Conservation (phyloP, 768 basidiomycete species). For the Macrolepiota fuliginosa region DNA sequence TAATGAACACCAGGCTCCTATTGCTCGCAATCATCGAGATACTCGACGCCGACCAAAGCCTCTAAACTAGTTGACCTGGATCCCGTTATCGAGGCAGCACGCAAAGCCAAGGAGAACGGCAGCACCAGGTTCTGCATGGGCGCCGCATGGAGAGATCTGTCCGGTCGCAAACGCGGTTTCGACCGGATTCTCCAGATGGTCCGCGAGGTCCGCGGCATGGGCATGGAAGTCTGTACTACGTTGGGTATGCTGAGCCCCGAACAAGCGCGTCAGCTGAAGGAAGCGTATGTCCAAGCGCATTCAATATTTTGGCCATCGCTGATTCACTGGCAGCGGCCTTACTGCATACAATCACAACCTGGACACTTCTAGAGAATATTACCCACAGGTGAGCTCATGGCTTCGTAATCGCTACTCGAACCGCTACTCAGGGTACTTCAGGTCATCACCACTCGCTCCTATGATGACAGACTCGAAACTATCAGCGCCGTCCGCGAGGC, state of each 20-base stretch:
- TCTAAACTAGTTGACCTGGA: conserved; percentile 85
- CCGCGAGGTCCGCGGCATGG: conserved; percentile 85
- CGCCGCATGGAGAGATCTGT: conserved; percentile 95
- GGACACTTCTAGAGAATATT: conserved; percentile 96
- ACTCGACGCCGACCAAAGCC: conserved; percentile 86
- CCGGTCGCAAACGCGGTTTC: conserved; percentile 90
- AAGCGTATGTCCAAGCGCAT: conserved; percentile 63
- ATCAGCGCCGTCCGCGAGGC: conserved; percentile 90
- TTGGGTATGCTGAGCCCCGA: conserved; percentile 95
- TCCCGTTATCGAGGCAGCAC: conserved; percentile 89
- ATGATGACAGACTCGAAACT: conserved; percentile 90
- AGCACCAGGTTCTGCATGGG: conserved; percentile 99
- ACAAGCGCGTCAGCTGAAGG: conserved; percentile 88
- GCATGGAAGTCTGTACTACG: conserved; percentile 99
- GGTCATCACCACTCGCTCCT: conserved; percentile 95
- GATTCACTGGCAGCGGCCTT: conserved; percentile 58
- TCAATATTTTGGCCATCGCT: background rate
- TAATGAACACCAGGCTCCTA: conserved; percentile 68
- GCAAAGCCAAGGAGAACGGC: conserved; percentile 93
- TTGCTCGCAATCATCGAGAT: conserved; percentile 96
- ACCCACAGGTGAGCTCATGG: conserved; percentile 65
- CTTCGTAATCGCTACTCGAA: background rate
- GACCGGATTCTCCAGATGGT: conserved; percentile 94
- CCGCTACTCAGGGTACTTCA: conserved; percentile 26
- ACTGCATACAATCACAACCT: conserved; percentile 99